phyloP scores from a whole-genome alignment of 176 grass and related monocot species.

The Cymbopogon citratus region DNA sequence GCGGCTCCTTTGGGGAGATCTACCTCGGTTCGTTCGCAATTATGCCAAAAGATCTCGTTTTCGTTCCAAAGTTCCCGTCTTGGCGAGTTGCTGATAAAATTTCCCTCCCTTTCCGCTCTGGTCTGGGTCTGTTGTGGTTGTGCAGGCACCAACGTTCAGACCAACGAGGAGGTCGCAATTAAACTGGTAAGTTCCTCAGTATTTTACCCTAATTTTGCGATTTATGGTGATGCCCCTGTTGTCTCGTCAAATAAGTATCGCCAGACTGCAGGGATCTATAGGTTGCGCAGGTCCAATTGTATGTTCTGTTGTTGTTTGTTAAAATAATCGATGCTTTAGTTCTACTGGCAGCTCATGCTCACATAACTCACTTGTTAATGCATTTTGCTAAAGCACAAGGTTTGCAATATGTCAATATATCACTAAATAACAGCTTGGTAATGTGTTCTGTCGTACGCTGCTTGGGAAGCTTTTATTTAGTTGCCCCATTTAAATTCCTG shows the following conservation, averaged over 20 bases:
- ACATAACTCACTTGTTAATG: neutral
- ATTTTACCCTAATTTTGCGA: neutral
- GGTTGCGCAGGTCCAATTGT: neutral
- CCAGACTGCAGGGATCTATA: constrained; percentile 23
- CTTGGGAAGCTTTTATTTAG: neutral
- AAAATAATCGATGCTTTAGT: neutral
- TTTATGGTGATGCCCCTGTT: neutral
- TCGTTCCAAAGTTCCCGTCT: constrained; percentile 16
- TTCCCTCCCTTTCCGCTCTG: neutral
- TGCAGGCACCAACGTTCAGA: constrained; percentile 86
- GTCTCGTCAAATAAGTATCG: neutral
- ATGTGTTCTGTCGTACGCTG: neutral
- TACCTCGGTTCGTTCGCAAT: constrained; percentile 43
- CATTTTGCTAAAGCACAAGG: neutral
- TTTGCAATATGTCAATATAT: neutral
- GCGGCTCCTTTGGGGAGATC: constrained; percentile 78
- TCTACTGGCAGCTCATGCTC: neutral
- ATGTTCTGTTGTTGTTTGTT: neutral
- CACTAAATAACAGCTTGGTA: neutral
- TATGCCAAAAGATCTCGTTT: constrained; percentile 5
- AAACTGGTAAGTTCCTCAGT: constrained; percentile 64
- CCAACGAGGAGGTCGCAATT: constrained; percentile 88
- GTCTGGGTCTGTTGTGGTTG: neutral
- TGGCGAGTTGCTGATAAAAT: neutral
- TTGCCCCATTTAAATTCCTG: neutral